These are phyloP conservation scores for Clonostachys rosea DNA, from an alignment of 2,329 filamentous ascomycete species.

Conservation along the genomic window DNA sequence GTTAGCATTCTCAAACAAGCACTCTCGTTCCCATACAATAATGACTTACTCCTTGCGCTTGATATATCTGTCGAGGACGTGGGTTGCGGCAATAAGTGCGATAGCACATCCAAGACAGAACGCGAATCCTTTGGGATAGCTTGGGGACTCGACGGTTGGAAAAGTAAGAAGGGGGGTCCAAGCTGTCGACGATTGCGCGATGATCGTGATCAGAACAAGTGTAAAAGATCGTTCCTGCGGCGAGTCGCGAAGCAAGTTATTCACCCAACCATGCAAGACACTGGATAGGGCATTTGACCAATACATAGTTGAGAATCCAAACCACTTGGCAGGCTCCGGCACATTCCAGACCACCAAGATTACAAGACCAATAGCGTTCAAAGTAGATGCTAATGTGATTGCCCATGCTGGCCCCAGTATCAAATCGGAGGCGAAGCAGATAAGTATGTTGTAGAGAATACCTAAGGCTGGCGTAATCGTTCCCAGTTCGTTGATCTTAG, in stretches of 20 bases:
- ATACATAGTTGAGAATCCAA: constrained; percentile 37
- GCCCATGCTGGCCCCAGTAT: constrained; percentile 47
- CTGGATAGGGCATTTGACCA: constrained; percentile 45
- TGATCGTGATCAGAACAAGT: constrained; percentile 43
- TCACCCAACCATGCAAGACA: constrained; percentile 52
- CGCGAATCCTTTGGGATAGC: constrained; percentile 34
- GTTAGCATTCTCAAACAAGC: too few species aligned
- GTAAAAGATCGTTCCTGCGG: constrained; percentile 42
- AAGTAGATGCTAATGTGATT: constrained; percentile 43
- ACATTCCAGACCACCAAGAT: constrained; percentile 52
- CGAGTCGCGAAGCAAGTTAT: constrained; percentile 38
- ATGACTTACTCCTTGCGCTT: too few species aligned
- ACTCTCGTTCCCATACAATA: too few species aligned
- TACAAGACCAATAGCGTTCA: constrained; percentile 48
- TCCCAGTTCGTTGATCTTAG: constrained; percentile 44
- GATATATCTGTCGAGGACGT: too few species aligned
- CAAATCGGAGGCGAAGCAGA: constrained; percentile 51
- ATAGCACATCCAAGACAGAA: constrained; percentile 9
- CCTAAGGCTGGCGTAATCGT: constrained; percentile 48
- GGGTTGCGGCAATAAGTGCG: too few species aligned
- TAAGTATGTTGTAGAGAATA: constrained; percentile 49
- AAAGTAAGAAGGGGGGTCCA: constrained; percentile 52
- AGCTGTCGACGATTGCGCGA: constrained; percentile 50
- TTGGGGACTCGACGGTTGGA: constrained; percentile 34
- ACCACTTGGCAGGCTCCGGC: constrained; percentile 29